Base-by-base conservation (phyloP, 2,329 filamentous ascomycete species). In the Pyrenochaeta sp. region DNA sequence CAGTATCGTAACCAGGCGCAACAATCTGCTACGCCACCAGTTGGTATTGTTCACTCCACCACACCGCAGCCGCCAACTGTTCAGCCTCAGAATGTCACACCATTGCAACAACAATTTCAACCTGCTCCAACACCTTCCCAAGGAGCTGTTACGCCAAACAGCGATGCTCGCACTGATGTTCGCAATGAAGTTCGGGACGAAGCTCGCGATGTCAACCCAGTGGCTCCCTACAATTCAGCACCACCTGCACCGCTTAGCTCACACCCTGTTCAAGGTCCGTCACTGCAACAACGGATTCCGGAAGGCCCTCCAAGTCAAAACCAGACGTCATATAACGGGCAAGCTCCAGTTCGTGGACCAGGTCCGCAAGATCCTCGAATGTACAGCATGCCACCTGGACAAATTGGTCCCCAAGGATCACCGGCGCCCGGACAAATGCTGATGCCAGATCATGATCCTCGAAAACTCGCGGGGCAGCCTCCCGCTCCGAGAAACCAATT, bases 401-500 rank as follows among this genome's bases (percentile, higher is more conserved):
- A 52, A 17, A 34, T 40, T 26, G 11, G 28, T 15, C 43, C 44
- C 10, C 53, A 55, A 39, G 50, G 48, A 17, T 20, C 46, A 17
- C 50, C 37, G 32, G 32, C 37, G 30, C 48, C 41, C 15, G 22
- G 28, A 18, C 57, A 52, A 24, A 29, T 40, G 24, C 15, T 40
- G 28, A 42, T 39, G 18, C 39, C 48, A 22, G 32, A 38, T 31
- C 55, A 53, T 22, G 51, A 57, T 24, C 34, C 47, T 37, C 55
- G 57, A 27, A 54, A 17, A 35, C 34, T 14, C 26, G 34, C 11
- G 44, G 35, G 9, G 39, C 55, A 18, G 35, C 38, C 22, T 32
- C 27, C 43, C 7, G 28, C 24, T 9, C 52, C 63, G 7, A 58
- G 56, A 14, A 65, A 65, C 35, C 55, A 68, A 23, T 60, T 62